Base-by-base conservation (phyloP, 2,329 filamentous ascomycete genomes). In the Pseudogymnoascus pannorum region DNA sequence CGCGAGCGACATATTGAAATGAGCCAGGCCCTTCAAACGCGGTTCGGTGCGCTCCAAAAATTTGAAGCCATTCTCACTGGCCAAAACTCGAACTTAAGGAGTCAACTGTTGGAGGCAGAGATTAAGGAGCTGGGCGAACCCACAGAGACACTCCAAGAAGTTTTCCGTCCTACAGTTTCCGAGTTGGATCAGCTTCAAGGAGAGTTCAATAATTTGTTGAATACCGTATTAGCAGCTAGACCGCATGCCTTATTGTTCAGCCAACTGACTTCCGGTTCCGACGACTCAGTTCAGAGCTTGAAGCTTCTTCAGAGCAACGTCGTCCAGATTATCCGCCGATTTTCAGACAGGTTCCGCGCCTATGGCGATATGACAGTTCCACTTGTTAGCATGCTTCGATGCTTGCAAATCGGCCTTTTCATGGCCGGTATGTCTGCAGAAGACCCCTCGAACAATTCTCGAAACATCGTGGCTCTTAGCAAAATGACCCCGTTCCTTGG, bases 331-430 rank as follows among this genome's bases (percentile, higher is more conserved):
- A 83, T 89, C 58, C 77, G 81, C 60, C 84, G 92, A 48, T 80
- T 99, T 6, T 81, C 80, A 1, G 78, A 83, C 29, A 81, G 85
- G 35, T 95, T 92, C 70, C 82, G 86, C 38, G 85, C 86, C 12
- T 97, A 97, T 69, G 89, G 91, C 64, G 94, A 99, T 70, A 84
- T 97, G 67, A 89, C 88, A 0, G 79, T 83, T 48, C 92, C 91
- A 3, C 81, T 91, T 9, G 80, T 91, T 48, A 90, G 88, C 59
- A 88, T 97, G 65, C 78, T 97, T 44, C 85, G 88, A 62, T 90
- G 90, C 67, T 77, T 97, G 8, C 84, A 88, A 66, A 77, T 96
- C 63, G 92, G 91, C 2, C 74, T 95, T 31, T 87, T 84, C 0
- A 74, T 95, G 36, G 81, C 79, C 60, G 75, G 59, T 12, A 44